phyloP scores from a whole-genome alignment of 1,284 basidiomycete genomes.

The Somion occarium region DNA sequence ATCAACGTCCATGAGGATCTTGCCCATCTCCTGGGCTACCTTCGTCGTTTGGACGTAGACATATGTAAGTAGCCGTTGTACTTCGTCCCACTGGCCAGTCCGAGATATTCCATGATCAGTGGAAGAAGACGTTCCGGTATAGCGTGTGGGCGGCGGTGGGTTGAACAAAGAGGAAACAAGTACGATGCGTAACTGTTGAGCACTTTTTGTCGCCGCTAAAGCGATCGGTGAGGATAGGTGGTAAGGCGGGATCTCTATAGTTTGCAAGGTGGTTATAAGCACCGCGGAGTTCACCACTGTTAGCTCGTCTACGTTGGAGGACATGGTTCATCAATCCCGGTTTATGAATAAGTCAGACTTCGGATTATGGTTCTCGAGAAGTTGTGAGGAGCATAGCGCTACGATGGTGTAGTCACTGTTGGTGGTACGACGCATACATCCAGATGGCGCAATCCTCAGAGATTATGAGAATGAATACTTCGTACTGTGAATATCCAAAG shows the following conservation, averaged over 20 bases:
- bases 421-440: too few species aligned
- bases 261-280: not conserved
- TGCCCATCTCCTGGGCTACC: slow-evolving; percentile 59
- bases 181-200: slow-evolving; percentile 51
- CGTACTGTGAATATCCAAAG: too few species aligned
- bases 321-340: not conserved
- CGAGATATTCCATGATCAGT: slow-evolving; percentile 36
- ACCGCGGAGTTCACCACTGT: slow-evolving; percentile 1
- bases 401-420: too few species aligned
- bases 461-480: too few species aligned
- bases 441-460: too few species aligned
- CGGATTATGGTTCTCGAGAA: too few species aligned
- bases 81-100: slow-evolving; percentile 47
- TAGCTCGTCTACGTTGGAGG: not conserved
- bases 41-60: slow-evolving; percentile 72
- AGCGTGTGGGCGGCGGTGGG: slow-evolving; percentile 7
- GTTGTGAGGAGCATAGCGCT: too few species aligned
- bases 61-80: slow-evolving; percentile 66
- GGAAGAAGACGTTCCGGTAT: not conserved
- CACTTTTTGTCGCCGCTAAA: slow-evolving; percentile 41
- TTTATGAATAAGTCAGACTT: too few species aligned
- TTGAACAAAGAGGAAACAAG: slow-evolving; percentile 56
- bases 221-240: slow-evolving; percentile 46
- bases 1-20: slow-evolving; percentile 65
- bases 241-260: slow-evolving; percentile 2